Evolutionary conservation across 2,329 filamentous ascomycete species (phyloP), one percentile per base, ranked within the genome.

Genomic region (Monosporascus sp.): DNA sequence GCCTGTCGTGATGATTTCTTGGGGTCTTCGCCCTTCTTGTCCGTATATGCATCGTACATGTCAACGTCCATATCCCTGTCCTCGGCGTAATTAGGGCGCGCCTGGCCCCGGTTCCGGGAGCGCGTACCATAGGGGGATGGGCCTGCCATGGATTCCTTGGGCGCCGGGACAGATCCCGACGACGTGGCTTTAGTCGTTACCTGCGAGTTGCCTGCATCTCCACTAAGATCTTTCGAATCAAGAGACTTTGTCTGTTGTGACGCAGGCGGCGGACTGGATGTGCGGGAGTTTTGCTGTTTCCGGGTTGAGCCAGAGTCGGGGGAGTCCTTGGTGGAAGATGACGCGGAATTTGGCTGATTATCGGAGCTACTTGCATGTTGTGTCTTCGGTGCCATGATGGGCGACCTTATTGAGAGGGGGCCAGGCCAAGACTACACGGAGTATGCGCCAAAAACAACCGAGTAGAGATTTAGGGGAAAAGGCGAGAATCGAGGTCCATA

Each of bases 61-160:
- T 97, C 94, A 71, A 89, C 84, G 65, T 97, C 93, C 61, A 92
- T 79, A 70, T 97, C 93, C 72, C 83, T 89, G 72, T 93, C 89
- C 74, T 99, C 94, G 49, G 94, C 93, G 72, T 99, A 99, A 72
- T 99, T 99, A 60, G 88, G 85, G 61, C 94, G 88, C 62, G 88
- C 81, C 60, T 81, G 84, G 64, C 88, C 88, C 65, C 92, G 87
- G 72, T 96, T 96, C 69, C 94, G 88, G 63, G 92, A 97, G 64
- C 92, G 88, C 68, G 94, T 99, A 65, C 93, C 93, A 72, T 99
- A 97, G 47, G 84, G 85, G 61, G 84, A 85, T 49, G 87, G 76
- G 59, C 80, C 79, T 61, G 74, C 67, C 58, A 73, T 72, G 58
- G 67, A 69, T 55, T 83, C 81, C 66, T 79, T 82, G 53, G 72